Base-by-base conservation (phyloP, 2,329 filamentous ascomycete genomes). In the Neurospora sp. region DNA sequence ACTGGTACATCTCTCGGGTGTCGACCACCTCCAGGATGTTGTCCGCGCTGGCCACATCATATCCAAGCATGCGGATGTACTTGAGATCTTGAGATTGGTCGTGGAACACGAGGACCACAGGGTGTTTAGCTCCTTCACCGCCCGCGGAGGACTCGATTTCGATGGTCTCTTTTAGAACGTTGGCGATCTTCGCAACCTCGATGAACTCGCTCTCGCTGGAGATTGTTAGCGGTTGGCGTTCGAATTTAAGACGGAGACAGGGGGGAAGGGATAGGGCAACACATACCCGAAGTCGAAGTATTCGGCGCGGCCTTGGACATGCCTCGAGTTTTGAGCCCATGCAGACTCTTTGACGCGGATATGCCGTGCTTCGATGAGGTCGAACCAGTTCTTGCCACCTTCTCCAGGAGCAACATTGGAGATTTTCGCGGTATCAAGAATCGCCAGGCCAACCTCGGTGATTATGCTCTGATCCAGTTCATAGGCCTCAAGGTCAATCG, bases 361-460 rank as follows among this genome's bases (percentile, higher is more conserved):
- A 78, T 99, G 96, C 36, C 90, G 86, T 13, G 86, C 87, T 38
- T 87, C 82, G 73, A 97, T 91, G 68, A 84, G 79, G 0, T 81
- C 75, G 73, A 87, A 86, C 93, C 94, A 97, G 43, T 88, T 84
- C 52, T 81, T 75, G 3, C 89, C 92, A 36, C 82, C 79, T 2
- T 81, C 75, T 0, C 92, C 92, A 2, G 92, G 91, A 0, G 86
- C 76, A 0, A 89, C 72, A 8, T 78, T 80, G 1, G 80, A 75
- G 28, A 93, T 77, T 43, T 85, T 79, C 4, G 79, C 75, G 0
- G 91, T 93, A 77, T 98, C 93, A 0, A 98, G 83, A 2, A 90
- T 89, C 1, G 93, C 90, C 52, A 99, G 83, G 0, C 96, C 96
- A 46, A 99, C 84, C 79, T 99, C 96, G 0, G 94, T 97, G 71